phyloP scores from a whole-genome alignment of 495 filamentous ascomycete species.

The Penicillium flavigenum region DNA sequence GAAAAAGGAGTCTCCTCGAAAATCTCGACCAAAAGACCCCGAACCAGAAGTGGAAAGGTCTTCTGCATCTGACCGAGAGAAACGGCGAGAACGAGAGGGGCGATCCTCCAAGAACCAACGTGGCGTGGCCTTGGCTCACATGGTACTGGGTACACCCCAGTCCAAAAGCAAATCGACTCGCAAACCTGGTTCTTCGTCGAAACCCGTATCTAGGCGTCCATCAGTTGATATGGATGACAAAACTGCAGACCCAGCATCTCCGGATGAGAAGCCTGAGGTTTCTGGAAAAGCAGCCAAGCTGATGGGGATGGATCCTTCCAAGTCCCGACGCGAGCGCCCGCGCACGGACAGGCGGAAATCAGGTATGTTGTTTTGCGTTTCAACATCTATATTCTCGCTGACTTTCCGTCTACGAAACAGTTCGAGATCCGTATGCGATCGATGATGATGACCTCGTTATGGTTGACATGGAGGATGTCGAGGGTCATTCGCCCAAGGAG shows the following conservation, averaged over 20 bases:
- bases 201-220: conserved; percentile 42
- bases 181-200: conserved; percentile 36
- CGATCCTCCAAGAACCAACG: conserved; percentile 43
- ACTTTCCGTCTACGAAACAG: conserved; percentile 28
- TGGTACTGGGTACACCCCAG: conserved; percentile 52
- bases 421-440: conserved; percentile 58
- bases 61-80: conserved; percentile 55
- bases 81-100: conserved; percentile 43
- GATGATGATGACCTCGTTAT: conserved; percentile 61
- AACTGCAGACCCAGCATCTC: conserved; percentile 50
- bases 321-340: conserved; percentile 37
- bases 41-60: conserved; percentile 55
- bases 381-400: neutral
- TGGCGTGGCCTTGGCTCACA: conserved; percentile 49
- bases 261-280: conserved; percentile 49
- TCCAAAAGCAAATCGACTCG: conserved; percentile 51
- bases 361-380: conserved; percentile 29
- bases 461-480: conserved; percentile 49
- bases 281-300: conserved; percentile 59
- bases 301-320: conserved; percentile 51
- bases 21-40: conserved; percentile 37
- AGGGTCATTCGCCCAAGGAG: conserved; percentile 43
- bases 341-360: conserved; percentile 39
- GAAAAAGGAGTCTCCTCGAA: conserved; percentile 23
- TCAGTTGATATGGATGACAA: conserved; percentile 52